Base-by-base conservation (phyloP, 495 filamentous ascomycete genomes). In the Neurospora sp. region DNA sequence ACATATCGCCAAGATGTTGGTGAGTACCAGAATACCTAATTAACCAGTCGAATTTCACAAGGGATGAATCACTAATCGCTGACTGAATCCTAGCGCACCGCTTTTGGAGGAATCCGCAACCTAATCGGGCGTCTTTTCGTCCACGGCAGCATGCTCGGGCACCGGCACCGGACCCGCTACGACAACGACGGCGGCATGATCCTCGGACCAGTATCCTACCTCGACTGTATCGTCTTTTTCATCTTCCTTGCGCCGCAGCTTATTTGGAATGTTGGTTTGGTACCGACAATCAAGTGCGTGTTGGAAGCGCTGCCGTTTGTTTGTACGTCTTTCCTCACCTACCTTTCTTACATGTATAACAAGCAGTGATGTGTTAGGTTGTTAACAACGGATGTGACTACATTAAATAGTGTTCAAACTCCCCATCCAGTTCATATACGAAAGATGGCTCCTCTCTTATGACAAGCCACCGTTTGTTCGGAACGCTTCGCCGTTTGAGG, bases 141-240 rank as follows among this genome's bases (percentile, higher is more conserved):
- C 31, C 68, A 68, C 31, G 31, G 31, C 31, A 35, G 31, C 31
- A 35, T 35, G 31, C 31, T 35, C 31, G 31, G 31, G 31, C 31
- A 35, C 31, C 31, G 31, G 31, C 31, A 35, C 31, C 31, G 31
- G 31, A 35, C 31, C 31, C 31, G 31, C 31, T 35, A 35, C 31
- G 31, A 35, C 35, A 6, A 45, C 42, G 45, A 41, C 70, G 70
- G n/a, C 37, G 76, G 42, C 70, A 82, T 82, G 89, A 87, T 91
- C 69, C 81, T 94, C 20, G 84, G 86, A 8, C 87, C 87, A 59
- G 86, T 93, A 18, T 91, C 91, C 1, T 92, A 89, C 80, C 77
- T 93, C 16, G 92, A 94, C 79, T 92, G 91, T 81, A 37, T 89
- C 47, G 86, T 88, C 22, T 94, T 93, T 76, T 84, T 91, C 70